Conservation (phyloP, 1,284 basidiomycete genomes). For the Tilletia caries region DNA sequence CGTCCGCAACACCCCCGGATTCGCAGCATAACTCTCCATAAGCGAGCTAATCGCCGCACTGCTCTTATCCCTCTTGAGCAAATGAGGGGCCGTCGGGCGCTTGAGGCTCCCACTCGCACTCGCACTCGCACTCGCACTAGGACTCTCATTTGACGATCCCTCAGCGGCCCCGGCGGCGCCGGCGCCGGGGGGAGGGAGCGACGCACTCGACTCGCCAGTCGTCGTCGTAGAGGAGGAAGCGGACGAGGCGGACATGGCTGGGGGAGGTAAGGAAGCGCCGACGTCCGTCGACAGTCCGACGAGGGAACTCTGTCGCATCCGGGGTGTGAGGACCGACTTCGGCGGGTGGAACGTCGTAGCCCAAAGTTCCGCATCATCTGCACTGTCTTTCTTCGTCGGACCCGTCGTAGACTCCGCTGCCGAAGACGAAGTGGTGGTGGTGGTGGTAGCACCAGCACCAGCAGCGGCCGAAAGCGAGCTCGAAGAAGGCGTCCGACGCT, state of each 20-base stretch:
- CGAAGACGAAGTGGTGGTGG: background rate
- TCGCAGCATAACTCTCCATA: conserved; percentile 7
- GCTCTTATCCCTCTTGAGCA: background rate
- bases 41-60: background rate
- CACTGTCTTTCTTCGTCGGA: background rate
- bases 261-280: background rate
- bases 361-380: background rate
- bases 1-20: conserved; percentile 9
- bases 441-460: background rate
- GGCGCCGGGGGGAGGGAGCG: no score
- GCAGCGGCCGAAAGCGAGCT: background rate
- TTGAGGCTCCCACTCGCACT: no score
- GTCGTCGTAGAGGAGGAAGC: no score
- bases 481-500: background rate
- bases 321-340: background rate
- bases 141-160: no score
- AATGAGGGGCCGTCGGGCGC: no score
- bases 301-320: background rate
- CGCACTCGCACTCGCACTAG: no score
- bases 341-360: conserved; percentile 8
- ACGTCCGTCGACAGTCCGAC: background rate
- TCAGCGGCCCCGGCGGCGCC: no score
- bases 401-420: background rate
- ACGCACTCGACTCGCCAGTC: no score
- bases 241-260: background rate